phyloP scores from a whole-genome alignment of 257 asterid species.

The Solanum megistacrolobum region DNA sequence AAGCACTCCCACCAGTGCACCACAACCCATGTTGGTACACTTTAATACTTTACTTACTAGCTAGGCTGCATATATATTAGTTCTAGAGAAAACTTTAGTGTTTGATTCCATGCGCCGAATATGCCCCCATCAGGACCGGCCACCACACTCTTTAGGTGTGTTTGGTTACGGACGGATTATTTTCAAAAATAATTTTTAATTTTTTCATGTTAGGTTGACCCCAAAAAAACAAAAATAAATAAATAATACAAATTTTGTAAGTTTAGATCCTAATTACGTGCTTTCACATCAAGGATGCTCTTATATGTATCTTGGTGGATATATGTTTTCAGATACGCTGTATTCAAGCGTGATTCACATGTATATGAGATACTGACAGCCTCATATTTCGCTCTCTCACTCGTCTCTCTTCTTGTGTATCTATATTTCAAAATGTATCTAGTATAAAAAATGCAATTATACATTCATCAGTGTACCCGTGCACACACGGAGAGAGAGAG shows the following conservation, averaged over 20 bases:
- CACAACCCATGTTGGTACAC: background rate
- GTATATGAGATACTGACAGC: background rate
- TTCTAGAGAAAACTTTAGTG: background rate
- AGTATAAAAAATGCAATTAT: fast-evolving
- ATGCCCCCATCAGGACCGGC: background rate
- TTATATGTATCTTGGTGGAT: no score
- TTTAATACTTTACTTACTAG: background rate
- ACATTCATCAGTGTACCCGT: background rate
- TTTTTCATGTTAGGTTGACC: background rate
- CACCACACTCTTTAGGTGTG: background rate
- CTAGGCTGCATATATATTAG: background rate
- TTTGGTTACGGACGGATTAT: background rate
- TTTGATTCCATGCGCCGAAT: background rate
- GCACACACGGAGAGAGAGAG: background rate
- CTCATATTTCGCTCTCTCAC: background rate
- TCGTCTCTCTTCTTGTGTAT: background rate
- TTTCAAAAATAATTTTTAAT: no score
- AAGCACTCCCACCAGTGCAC: fast-evolving
- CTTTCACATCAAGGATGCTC: no score
- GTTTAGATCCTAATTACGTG: background rate
- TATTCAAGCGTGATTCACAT: background rate
- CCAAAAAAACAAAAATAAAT: background rate
- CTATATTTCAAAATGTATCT: background rate
- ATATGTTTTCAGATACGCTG: no score
- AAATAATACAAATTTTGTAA: no score